Percentiles rank a stretch among this genome's conserved stretches.
These are phyloP conservation scores for Nigrospora osmanthi DNA, from an alignment of 2,329 filamentous ascomycete species.

Conservation along the genomic window DNA sequence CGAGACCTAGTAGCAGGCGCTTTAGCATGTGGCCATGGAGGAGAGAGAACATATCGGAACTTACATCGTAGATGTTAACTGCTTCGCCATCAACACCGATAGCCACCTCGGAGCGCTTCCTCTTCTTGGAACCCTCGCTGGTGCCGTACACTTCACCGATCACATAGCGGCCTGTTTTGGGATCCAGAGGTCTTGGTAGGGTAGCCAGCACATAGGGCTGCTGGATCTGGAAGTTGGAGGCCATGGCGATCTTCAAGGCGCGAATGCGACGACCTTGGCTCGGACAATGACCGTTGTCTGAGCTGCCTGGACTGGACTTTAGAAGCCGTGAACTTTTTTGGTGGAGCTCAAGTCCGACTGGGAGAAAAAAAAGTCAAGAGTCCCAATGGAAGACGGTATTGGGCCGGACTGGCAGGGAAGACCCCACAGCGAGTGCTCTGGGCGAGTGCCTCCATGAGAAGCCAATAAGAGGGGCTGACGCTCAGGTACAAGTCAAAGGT, in stretches of 20 bases:
- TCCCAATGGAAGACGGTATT: no score
- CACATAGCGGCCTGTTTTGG: constrained; percentile 38
- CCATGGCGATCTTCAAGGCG: constrained; percentile 29
- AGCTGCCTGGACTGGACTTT: no score
- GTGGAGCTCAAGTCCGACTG: not conserved
- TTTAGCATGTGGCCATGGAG: not conserved
- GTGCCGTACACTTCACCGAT: constrained; percentile 56
- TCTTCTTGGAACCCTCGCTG: constrained; percentile 48
- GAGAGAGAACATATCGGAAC: not conserved
- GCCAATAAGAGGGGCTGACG: no score
- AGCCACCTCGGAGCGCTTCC: constrained; percentile 55
- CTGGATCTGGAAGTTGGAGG: constrained; percentile 53
- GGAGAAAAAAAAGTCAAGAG: constrained; percentile 2
- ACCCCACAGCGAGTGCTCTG: no score
- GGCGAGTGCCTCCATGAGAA: no score
- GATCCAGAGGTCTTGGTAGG: constrained; percentile 50
- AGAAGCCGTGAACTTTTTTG: constrained; percentile 1
- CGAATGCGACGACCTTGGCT: not conserved
- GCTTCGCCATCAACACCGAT: constrained; percentile 60
- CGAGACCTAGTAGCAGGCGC: constrained; percentile 37
- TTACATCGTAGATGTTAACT: constrained; percentile 55
- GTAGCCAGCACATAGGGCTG: constrained; percentile 56
- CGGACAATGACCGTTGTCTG: no score
- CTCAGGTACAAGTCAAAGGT: no score
- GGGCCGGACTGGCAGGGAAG: no score